A percentile compares a stretch with the other conserved stretches of the same genome.
Conservation (phyloP, 441 rosid genomes). For the Geranium incanum region DNA sequence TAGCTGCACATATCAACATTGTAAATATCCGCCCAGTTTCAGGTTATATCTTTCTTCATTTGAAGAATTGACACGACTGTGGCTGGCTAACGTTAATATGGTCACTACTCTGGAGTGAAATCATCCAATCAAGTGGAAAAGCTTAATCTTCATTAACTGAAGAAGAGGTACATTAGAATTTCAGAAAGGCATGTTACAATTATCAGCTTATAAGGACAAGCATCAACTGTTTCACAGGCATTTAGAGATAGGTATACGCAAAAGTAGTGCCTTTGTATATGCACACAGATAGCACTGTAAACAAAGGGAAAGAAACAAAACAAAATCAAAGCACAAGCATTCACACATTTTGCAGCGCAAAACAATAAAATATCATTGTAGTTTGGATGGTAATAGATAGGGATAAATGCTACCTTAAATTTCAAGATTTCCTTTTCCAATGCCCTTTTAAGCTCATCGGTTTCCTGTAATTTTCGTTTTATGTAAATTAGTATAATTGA, state of each 20-base stretch:
- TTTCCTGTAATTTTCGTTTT: conserved; percentile 44
- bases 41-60: background rate
- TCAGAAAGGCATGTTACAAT: background rate
- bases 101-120: background rate
- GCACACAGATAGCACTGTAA: background rate
- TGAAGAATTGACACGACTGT: background rate
- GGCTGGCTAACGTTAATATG: background rate
- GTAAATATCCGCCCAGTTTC: background rate
- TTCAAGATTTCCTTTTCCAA: conserved; percentile 61
- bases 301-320: background rate
- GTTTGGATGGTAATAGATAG: conserved; percentile 8
- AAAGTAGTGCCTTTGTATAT: background rate
- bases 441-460: conserved; percentile 58
- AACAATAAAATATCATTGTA: too few species aligned
- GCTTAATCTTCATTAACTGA: background rate
- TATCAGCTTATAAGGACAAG: background rate
- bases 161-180: background rate
- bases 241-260: background rate
- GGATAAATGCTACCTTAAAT: conserved; percentile 46
- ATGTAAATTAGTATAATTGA: conserved; percentile 19
- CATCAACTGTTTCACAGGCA: background rate
- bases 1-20: background rate
- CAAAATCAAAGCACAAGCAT: background rate
- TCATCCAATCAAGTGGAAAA: background rate
- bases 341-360: background rate